A percentile compares a stretch with the other conserved stretches of the same genome.
These are phyloP conservation scores for Nemania serpens DNA, from an alignment of 2,329 filamentous ascomycete genomes.

Conservation along the genomic window DNA sequence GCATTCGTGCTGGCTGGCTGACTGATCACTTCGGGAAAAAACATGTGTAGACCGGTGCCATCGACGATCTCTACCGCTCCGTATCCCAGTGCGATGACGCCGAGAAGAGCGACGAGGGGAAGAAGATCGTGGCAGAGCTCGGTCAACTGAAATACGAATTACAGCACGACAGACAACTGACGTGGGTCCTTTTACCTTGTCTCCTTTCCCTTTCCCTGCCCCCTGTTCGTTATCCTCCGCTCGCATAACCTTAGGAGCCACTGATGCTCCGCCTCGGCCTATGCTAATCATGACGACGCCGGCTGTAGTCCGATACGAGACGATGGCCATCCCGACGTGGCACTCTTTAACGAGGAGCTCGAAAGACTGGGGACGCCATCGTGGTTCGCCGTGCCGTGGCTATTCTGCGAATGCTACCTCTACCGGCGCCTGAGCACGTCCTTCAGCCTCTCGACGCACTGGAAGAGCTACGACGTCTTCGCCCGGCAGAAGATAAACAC, in stretches of 20 bases:
- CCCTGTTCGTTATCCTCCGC: not conserved
- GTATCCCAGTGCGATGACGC: constrained; percentile 63
- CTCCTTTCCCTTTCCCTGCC: not conserved
- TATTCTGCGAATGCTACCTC: constrained; percentile 92
- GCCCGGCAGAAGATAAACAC: constrained; percentile 87
- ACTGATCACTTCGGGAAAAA: not conserved
- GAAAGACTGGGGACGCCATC: constrained; percentile 71
- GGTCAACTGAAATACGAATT: constrained; percentile 91
- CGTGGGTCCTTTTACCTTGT: constrained; percentile 55
- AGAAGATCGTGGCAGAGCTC: constrained; percentile 79
- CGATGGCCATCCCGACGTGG: constrained; percentile 77
- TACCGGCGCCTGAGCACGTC: constrained; percentile 84
- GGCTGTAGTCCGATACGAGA: constrained; percentile 68
- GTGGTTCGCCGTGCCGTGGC: constrained; percentile 88
- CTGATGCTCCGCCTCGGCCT: not conserved
- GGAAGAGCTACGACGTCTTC: constrained; percentile 91
- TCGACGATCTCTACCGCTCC: constrained; percentile 90
- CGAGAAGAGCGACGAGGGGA: constrained; percentile 77
- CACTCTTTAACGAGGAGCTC: constrained; percentile 84
- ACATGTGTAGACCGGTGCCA: constrained; percentile 73
- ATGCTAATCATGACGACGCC: not conserved
- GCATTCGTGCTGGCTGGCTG: not conserved
- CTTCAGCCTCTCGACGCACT: constrained; percentile 77
- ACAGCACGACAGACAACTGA: constrained; percentile 81
- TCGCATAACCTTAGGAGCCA: not conserved